A percentile compares a stretch with the other conserved stretches of the same genome.
Conservation (phyloP, 345 rosid species). For the Populus tremula region DNA sequence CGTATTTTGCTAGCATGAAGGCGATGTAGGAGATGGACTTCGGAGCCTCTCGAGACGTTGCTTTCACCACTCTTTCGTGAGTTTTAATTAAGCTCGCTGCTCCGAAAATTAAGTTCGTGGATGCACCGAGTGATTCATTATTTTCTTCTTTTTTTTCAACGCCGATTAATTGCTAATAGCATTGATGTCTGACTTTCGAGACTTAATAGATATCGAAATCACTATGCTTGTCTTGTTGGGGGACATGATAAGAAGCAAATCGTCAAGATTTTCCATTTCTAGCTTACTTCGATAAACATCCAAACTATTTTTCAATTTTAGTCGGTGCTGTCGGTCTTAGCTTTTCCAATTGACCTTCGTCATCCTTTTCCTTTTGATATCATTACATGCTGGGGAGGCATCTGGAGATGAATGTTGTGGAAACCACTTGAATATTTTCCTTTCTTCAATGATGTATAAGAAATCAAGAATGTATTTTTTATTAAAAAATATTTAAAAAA, state of each 20-base stretch:
- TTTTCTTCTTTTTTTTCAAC: no score
- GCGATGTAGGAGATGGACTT: background rate
- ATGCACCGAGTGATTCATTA: no score
- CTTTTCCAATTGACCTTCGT: conserved; percentile 16
- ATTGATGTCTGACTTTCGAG: background rate
- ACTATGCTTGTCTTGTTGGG: no score
- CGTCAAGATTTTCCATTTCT: conserved; percentile 15
- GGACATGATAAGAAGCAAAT: background rate
- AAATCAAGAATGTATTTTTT: no score
- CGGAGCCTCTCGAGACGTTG: background rate
- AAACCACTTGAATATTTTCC: background rate
- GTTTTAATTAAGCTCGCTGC: background rate
- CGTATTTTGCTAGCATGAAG: background rate
- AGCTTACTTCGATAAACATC: conserved; percentile 4
- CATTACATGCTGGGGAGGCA: conserved; percentile 15
- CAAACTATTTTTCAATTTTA: background rate
- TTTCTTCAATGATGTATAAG: background rate
- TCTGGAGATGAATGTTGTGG: conserved; percentile 23
- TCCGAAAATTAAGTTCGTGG: no score
- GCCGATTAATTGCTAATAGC: background rate
- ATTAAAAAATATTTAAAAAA: no score
- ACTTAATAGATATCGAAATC: background rate
- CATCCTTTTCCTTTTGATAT: background rate
- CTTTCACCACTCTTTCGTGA: background rate
- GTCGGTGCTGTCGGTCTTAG: conserved; percentile 28